phyloP scores from a whole-genome alignment of 495 filamentous ascomycete species.

The Hapsidospora chrysogenum region DNA sequence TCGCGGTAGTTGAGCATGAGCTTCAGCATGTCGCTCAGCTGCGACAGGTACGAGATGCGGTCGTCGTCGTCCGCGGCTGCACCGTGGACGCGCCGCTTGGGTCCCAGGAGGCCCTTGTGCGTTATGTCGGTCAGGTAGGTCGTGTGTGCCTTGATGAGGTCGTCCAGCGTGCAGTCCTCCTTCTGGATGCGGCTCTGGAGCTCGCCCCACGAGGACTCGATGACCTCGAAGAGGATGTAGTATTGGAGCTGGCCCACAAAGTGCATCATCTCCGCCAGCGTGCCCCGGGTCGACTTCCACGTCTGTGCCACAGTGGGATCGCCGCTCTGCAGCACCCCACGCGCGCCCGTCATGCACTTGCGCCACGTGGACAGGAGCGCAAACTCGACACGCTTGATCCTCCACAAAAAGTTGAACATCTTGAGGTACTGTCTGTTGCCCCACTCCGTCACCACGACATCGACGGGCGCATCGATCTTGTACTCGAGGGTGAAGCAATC shows the following conservation, averaged over 20 bases:
- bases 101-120: constrained; percentile 85
- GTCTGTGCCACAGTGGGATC: constrained; percentile 58
- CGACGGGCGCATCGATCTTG: constrained; percentile 92
- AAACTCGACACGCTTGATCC: constrained; percentile 95
- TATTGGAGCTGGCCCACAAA: constrained; percentile 95
- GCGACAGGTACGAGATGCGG: constrained; percentile 72
- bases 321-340: constrained; percentile 76
- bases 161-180: constrained; percentile 79
- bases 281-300: constrained; percentile 81
- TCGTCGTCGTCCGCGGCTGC: constrained; percentile 27
- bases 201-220: constrained; percentile 83
- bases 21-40: constrained; percentile 83
- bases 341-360: constrained; percentile 86
- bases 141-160: constrained; percentile 82
- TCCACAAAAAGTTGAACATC: constrained; percentile 99
- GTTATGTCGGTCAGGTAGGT: constrained; percentile 87
- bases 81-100: constrained; percentile 28
- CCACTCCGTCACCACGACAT: constrained; percentile 93
- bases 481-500: constrained; percentile 99
- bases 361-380: constrained; percentile 81
- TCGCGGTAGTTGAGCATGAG: constrained; percentile 90
- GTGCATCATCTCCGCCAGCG: constrained; percentile 93
- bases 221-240: constrained; percentile 97
- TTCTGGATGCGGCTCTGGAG: constrained; percentile 65
- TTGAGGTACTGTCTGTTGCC: constrained; percentile 93